Evolutionary conservation across 306 rosid genomes (phyloP), one percentile per base, ranked within the genome.

Genomic region (Casuarina equisetifolia): DNA sequence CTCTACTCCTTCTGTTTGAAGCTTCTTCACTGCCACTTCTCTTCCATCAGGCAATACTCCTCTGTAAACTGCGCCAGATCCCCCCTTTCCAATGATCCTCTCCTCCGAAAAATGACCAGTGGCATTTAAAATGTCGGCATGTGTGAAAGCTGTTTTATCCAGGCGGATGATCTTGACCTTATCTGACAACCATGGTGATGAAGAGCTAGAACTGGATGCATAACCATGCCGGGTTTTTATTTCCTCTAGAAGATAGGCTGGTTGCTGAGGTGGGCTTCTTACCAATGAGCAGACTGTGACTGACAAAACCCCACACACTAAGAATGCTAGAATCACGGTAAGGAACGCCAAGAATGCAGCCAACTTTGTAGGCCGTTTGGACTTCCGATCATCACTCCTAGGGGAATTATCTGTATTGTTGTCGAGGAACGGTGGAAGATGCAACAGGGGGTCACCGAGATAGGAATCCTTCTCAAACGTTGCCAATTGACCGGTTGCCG

Each of bases 1-100:
- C 42, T 96, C 98, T 2, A 61, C 62, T 58, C 99, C 99, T 86
- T 90, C 89, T 52, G 94, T 85, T 55, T 86, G 91, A 62, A 91
- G 94, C 86, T 91, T 92, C 87, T 96, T 96, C 85, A 91, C 94
- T 40, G 99, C 99, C 42, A 96, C 94, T 74, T 85, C 86, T 83
- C 84, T 88, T 10, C 96, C 99, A 62, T 91, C 97, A 8, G 83
- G 83, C 57, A 96, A 89, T 58, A 86, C 79, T 72, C 99, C 98
- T 74, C 78, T 78, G 86, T 91, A 96, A 51, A 96, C 97, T 9
- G 96, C 91, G 69, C 99, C 99, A 70, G 81, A 95, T 9, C 99
- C 99, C 9, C 99, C 99, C 74, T 79, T 95, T 62, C 99, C 99
- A 58, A 95, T 88, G 9, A 95, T 81, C 74, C 92, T 88, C 39